phyloP scores from a whole-genome alignment of 495 filamentous ascomycete genomes.

The Hypoxylon perforatum region DNA sequence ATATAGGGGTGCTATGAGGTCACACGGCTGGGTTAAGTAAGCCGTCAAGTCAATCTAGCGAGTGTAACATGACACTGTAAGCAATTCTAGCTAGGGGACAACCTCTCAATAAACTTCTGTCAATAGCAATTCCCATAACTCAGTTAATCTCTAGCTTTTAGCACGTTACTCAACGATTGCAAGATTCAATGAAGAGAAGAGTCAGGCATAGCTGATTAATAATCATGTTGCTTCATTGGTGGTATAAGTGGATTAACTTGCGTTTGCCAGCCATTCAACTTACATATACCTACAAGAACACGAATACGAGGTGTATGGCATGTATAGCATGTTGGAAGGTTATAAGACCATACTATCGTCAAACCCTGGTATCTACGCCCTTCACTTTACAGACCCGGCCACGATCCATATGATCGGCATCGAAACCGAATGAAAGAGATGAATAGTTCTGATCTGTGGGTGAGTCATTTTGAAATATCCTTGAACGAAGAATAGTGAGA shows the following conservation, averaged over 20 bases:
- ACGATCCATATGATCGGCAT: slow-evolving; percentile 12
- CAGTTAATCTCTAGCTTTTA: too few relatives aligned
- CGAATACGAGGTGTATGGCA: slow-evolving; percentile 21
- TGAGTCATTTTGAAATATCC: slow-evolving; percentile 10
- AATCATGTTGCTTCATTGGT: background rate
- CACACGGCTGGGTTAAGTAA: too few relatives aligned
- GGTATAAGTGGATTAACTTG: slow-evolving; percentile 2
- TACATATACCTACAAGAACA: slow-evolving; percentile 8
- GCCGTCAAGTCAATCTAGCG: background rate
- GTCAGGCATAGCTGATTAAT: slow-evolving; percentile 6
- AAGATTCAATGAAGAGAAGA: background rate
- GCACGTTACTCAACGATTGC: too few relatives aligned
- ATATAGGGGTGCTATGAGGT: too few relatives aligned
- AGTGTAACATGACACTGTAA: too few relatives aligned
- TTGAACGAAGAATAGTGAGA: background rate
- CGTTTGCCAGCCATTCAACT: background rate
- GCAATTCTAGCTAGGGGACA: too few relatives aligned
- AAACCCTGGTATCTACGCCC: background rate
- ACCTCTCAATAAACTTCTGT: too few relatives aligned
- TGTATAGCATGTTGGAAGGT: background rate
- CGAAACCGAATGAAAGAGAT: background rate
- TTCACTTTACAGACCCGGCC: too few relatives aligned
- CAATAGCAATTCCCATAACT: too few relatives aligned
- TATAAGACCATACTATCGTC: background rate
- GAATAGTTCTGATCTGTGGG: background rate